Conservation (phyloP, 768 basidiomycete species). For the Rhodotorula diobovata region DNA sequence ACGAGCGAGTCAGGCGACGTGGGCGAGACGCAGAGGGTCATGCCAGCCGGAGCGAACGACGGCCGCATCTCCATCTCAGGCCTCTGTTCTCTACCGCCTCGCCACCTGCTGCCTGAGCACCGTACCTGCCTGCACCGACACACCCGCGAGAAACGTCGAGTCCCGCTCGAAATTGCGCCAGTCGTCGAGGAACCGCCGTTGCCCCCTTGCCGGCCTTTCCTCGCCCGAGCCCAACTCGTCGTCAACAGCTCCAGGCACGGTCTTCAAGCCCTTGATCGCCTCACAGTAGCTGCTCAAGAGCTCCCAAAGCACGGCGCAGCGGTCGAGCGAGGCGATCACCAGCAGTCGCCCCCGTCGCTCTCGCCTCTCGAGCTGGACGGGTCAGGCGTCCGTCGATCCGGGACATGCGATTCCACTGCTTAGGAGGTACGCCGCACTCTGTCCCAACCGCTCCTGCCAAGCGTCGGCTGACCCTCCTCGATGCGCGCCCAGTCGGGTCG, state of each 20-base stretch:
- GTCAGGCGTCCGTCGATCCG: neutral
- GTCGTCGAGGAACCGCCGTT: too few relatives aligned
- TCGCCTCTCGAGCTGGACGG: neutral
- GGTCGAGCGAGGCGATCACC: neutral
- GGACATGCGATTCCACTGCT: slow-evolving; percentile 36
- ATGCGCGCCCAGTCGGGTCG: slow-evolving; percentile 70
- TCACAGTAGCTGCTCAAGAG: neutral
- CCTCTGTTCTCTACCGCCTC: too few relatives aligned
- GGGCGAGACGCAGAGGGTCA: too few relatives aligned
- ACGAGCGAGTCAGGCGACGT: neutral
- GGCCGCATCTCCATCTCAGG: too few relatives aligned
- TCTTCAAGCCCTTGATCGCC: too few relatives aligned
- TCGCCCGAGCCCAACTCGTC: too few relatives aligned
- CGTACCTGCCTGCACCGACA: too few relatives aligned
- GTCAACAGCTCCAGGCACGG: too few relatives aligned
- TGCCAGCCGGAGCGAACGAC: too few relatives aligned
- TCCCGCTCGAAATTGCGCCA: neutral
- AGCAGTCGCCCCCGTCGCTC: neutral
- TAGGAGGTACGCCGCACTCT: slow-evolving; percentile 19
- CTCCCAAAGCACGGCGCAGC: neutral
- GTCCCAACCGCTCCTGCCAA: neutral
- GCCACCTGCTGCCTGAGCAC: neutral
- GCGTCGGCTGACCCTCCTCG: slow-evolving; percentile 50
- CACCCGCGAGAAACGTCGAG: neutral
- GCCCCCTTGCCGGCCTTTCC: neutral